Conservation (phyloP, 2,329 filamentous ascomycete species). For the Beauveria varroae region DNA sequence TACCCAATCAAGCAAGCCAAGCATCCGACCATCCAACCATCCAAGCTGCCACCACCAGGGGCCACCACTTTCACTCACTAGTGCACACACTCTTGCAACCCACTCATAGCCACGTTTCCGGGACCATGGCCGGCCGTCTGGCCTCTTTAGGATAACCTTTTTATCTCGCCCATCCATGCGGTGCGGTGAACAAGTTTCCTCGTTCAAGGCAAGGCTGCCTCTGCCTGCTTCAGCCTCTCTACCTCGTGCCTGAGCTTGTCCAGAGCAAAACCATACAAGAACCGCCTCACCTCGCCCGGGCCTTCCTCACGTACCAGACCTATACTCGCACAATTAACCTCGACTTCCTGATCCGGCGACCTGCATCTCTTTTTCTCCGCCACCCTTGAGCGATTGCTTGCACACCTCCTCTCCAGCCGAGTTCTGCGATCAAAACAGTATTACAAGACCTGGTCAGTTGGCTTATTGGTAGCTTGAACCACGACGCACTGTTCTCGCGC, state of each 20-base stretch:
- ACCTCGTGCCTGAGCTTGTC: neutral
- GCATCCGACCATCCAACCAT: neutral
- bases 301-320: neutral
- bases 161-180: neutral
- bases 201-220: neutral
- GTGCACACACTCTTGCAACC: neutral
- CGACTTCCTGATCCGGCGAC: constrained; percentile 3
- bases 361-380: constrained; percentile 1
- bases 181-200: neutral
- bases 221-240: neutral
- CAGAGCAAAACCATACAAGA: neutral
- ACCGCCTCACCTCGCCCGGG: neutral
- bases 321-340: constrained; percentile 5
- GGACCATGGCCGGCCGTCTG: constrained; percentile 1
- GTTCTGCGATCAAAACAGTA: neutral
- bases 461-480: neutral
- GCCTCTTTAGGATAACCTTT: constrained; percentile 6
- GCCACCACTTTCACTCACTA: neutral
- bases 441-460: neutral
- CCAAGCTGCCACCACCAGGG: neutral
- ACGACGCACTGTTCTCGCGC: neutral
- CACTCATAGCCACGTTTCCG: constrained; percentile 10
- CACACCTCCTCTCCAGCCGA: neutral
- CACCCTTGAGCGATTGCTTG: neutral
- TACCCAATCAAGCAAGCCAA: neutral